A percentile compares a stretch with the other conserved stretches of the same genome.
phyloP scores from a whole-genome alignment of 2,329 filamentous ascomycete species.

The Drechslerella stenobrocha region DNA sequence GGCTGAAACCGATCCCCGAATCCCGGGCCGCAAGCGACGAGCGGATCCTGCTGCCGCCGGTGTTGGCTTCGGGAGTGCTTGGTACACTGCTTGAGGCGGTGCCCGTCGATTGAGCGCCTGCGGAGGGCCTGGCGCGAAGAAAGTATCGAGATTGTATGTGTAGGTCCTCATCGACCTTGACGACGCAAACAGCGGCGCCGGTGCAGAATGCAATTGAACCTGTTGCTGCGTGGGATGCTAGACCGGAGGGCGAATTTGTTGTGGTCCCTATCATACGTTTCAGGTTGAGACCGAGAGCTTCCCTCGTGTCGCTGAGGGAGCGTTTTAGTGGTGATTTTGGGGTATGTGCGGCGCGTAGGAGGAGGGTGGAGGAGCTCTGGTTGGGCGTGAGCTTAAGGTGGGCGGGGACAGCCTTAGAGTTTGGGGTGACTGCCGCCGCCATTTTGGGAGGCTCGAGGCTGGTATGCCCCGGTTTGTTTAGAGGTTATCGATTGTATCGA shows the following conservation, averaged over 20 bases:
- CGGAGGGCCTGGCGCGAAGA: slow-evolving; percentile 77
- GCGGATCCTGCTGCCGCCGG: slow-evolving; percentile 67
- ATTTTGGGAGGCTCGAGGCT: slow-evolving; percentile 15
- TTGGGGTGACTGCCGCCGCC: slow-evolving; percentile 40
- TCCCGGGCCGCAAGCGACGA: slow-evolving; percentile 61
- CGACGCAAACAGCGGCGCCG: slow-evolving; percentile 88
- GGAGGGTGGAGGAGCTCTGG: slow-evolving; percentile 19
- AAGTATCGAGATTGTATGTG: slow-evolving; percentile 73
- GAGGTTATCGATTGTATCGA: not conserved
- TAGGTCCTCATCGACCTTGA: slow-evolving; percentile 70
- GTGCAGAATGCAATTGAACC: slow-evolving; percentile 83
- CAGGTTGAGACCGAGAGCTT: slow-evolving; percentile 65
- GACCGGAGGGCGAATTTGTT: slow-evolving; percentile 78
- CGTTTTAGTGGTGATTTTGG: slow-evolving; percentile 56
- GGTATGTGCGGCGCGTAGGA: slow-evolving; percentile 29
- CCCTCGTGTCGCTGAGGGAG: slow-evolving; percentile 56
- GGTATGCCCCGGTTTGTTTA: not conserved
- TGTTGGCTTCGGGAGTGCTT: slow-evolving; percentile 62
- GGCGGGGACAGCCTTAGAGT: slow-evolving; percentile 34
- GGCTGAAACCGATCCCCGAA: slow-evolving; percentile 55
- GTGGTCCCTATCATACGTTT: slow-evolving; percentile 90
- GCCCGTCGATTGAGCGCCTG: slow-evolving; percentile 65
- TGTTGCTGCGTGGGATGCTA: slow-evolving; percentile 74
- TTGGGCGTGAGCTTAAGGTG: slow-evolving; percentile 43
- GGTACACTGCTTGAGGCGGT: slow-evolving; percentile 59